Base-by-base conservation (phyloP, 257 asterid genomes). In the Ilex aquifolium region DNA sequence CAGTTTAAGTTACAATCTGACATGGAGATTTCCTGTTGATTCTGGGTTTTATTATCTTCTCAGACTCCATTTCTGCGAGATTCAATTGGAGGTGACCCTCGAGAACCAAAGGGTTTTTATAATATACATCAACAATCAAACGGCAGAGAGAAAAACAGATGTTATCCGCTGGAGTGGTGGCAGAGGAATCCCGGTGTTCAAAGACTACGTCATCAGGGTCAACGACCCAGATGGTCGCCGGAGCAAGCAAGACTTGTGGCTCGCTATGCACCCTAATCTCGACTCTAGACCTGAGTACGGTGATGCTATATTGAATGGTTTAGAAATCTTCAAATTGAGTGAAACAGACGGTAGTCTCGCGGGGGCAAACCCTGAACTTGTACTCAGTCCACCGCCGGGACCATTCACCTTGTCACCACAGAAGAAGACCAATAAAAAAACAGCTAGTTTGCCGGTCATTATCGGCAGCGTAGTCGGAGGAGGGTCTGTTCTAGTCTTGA, bases 31-130 rank as follows among this genome's bases (percentile, higher is more conserved):
- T n/a, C n/a, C n/a, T n/a, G n/a, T n/a, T n/a, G n/a, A n/a, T n/a
- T n/a, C n/a, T n/a, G n/a, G n/a, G n/a, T n/a, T n/a, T n/a, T n/a
- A n/a, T n/a, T n/a, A n/a, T n/a, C n/a, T n/a, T n/a, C n/a, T n/a
- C n/a, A 68, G 92, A 36, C 64, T 84, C 74, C 87, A 87, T 68
- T 87, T 82, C 32, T 84, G 90, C 36, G 83, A 82, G 77, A 1
- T 76, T 21, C 42, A 3, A 60, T 53, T 6, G 32, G 65, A 60
- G 0, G 49, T 82, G 4, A 36, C 44, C 1, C 0, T 9, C 27
- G 27, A 2, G 0, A 44, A 57, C 30, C 53, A 56, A 56, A n/a
- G n/a, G n/a, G n/a, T n/a, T n/a, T n/a, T n/a, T n/a, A n/a, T n/a
- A n/a, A n/a, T n/a, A n/a, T n/a, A n/a, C n/a, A n/a, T n/a, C n/a